A percentile compares a stretch with the other conserved stretches of the same genome.
These are phyloP conservation scores for Pseudozyma hubeiensis DNA, from an alignment of 1,284 basidiomycete species.

Conservation along the genomic window DNA sequence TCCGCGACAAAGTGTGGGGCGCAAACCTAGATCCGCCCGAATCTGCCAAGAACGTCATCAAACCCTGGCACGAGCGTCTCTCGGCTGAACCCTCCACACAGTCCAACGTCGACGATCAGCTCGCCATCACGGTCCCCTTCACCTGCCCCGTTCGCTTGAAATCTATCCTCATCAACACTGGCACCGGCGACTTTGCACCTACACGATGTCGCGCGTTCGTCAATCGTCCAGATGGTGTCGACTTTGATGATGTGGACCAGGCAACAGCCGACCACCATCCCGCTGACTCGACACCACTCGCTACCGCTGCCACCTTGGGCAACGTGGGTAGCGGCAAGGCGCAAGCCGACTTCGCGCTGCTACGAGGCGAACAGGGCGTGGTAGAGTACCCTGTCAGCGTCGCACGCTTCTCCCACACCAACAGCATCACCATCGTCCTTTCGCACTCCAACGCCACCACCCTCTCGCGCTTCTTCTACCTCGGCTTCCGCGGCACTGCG, in stretches of 20 bases:
- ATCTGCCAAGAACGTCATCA: slow-evolving; percentile 59
- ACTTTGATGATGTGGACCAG: slow-evolving; percentile 61
- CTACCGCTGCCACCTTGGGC: slow-evolving; percentile 45
- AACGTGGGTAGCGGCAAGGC: slow-evolving; percentile 55
- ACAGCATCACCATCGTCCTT: slow-evolving; percentile 61
- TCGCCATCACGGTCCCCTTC: slow-evolving; percentile 66
- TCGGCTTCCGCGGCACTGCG: slow-evolving; percentile 64
- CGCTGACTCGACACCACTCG: slow-evolving; percentile 11
- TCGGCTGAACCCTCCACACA: slow-evolving; percentile 51
- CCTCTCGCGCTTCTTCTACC: slow-evolving; percentile 61
- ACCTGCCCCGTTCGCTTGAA: slow-evolving; percentile 63
- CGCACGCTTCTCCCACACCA: slow-evolving; percentile 63
- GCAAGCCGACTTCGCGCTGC: slow-evolving; percentile 65
- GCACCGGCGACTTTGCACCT: slow-evolving; percentile 63
- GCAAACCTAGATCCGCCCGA: slow-evolving; percentile 63
- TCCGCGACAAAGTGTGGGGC: slow-evolving; percentile 62
- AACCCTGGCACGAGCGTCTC: slow-evolving; percentile 63
- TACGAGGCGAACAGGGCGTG: slow-evolving; percentile 52
- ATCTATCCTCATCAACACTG: slow-evolving; percentile 61
- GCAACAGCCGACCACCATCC: slow-evolving; percentile 33
- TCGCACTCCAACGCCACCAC: slow-evolving; percentile 56
- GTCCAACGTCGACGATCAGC: slow-evolving; percentile 66
- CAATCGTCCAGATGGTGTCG: slow-evolving; percentile 64
- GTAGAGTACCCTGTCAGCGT: slow-evolving; percentile 64
- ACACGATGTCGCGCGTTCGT: slow-evolving; percentile 61